Conservation (phyloP, 768 basidiomycete genomes). For the Leccinum variicolor region DNA sequence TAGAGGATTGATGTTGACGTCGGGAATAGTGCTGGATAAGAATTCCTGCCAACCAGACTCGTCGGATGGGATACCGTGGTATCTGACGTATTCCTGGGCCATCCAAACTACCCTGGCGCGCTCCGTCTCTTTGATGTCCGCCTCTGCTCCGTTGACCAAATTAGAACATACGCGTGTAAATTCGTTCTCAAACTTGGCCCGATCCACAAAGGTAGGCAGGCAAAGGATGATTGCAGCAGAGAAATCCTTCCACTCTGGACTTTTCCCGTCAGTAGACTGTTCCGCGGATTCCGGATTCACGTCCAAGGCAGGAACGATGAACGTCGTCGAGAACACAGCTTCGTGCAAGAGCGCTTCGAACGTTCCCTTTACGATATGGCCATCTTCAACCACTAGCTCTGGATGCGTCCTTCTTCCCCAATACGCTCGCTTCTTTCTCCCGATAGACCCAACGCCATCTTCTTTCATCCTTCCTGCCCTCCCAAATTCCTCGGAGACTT, state of each 20-base stretch:
- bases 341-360: conserved; percentile 83
- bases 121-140: conserved; percentile 35
- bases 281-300: conserved; percentile 14
- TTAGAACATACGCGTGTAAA: conserved; percentile 63
- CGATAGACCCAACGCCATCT: conserved; percentile 25
- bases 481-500: conserved; percentile 26
- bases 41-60: conserved; percentile 55
- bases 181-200: conserved; percentile 63
- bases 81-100: conserved; percentile 59
- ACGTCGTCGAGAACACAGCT: conserved; percentile 73
- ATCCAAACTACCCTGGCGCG: conserved; percentile 59
- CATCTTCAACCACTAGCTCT: conserved; percentile 47
- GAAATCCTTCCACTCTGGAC: conserved; percentile 57
- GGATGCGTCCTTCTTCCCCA: conserved; percentile 80
- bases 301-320: conserved; percentile 30
- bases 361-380: conserved; percentile 57
- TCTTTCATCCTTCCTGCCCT: conserved; percentile 33
- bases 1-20: conserved; percentile 25
- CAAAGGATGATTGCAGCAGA: conserved; percentile 58
- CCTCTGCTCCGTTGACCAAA: conserved; percentile 55
- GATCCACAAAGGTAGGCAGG: conserved; percentile 55
- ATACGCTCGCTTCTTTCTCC: conserved; percentile 63
- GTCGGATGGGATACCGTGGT: conserved; percentile 54
- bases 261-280: conserved; percentile 18
- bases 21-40: conserved; percentile 49